A percentile compares a stretch with the other conserved stretches of the same genome.
Evolutionary conservation across 2,329 filamentous ascomycete genomes (phyloP).

Genomic region (Cadophora luteo-olivacea): DNA sequence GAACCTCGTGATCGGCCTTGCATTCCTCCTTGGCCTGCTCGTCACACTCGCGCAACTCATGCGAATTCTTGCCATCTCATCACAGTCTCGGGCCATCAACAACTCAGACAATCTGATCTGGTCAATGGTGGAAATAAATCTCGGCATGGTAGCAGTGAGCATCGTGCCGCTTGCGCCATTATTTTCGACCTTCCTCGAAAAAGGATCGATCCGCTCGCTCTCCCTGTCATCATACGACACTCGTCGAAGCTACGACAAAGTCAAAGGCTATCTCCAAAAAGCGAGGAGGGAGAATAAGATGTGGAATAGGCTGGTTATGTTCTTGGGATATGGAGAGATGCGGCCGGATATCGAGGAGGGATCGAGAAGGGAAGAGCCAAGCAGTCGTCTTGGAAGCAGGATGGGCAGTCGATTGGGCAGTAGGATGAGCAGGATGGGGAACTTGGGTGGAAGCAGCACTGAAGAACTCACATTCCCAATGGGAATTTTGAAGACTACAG

Average conservation of each 20-base stretch:
- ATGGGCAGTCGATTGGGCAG: conserved; percentile 4
- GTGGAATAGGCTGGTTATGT: conserved; percentile 19
- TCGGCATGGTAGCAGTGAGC: conserved; percentile 52
- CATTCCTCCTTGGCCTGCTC: conserved; percentile 58
- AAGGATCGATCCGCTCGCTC: conserved; percentile 28
- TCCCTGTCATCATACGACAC: conserved; percentile 14
- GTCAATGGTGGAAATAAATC: conserved; percentile 54
- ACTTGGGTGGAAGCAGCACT: conserved; percentile 16
- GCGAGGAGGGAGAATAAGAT: conserved; percentile 8
- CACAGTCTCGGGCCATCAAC: conserved; percentile 53
- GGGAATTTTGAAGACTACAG: conserved; percentile 29
- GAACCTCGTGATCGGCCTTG: conserved; percentile 50
- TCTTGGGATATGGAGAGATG: conserved; percentile 19
- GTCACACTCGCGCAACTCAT: conserved; percentile 58
- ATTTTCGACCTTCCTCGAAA: conserved; percentile 47
- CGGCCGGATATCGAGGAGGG: conserved; percentile 14
- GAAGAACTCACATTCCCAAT: conserved; percentile 27
- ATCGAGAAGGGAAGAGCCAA: neutral
- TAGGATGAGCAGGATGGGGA: neutral
- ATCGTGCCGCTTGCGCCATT: conserved; percentile 53
- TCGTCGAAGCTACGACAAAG: conserved; percentile 16
- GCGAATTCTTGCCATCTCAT: conserved; percentile 56
- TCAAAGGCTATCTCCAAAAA: conserved; percentile 11
- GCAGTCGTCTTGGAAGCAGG: conserved; percentile 9
- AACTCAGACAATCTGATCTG: conserved; percentile 51